phyloP scores from a whole-genome alignment of 2,329 filamentous ascomycete genomes.

The Verticillium nonalfalfae region DNA sequence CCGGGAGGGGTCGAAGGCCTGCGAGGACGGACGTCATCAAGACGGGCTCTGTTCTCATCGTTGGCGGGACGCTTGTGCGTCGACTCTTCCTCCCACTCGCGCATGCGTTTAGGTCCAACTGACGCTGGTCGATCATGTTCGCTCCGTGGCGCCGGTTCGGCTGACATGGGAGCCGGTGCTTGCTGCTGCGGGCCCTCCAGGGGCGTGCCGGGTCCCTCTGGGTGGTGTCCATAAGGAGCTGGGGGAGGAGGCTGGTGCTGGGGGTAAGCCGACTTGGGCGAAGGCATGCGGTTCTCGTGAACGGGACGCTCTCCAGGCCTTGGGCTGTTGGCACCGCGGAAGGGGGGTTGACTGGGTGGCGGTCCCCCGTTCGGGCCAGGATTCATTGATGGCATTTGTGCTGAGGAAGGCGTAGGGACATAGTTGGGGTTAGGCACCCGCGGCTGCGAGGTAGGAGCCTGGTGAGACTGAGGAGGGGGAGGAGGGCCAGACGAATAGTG shows the following conservation, averaged over 20 bases:
- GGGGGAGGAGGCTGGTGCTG: slow-evolving; percentile 56
- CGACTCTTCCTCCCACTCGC: slow-evolving; percentile 88
- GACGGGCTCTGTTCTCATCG: slow-evolving; percentile 78
- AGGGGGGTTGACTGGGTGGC: slow-evolving; percentile 57
- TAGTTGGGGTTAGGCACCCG: slow-evolving; percentile 57
- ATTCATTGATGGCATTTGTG: slow-evolving; percentile 28
- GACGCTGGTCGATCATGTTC: slow-evolving; percentile 72
- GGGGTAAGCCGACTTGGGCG: slow-evolving; percentile 80
- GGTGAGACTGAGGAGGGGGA: slow-evolving; percentile 36
- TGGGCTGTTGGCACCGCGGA: slow-evolving; percentile 67
- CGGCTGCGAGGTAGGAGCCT: slow-evolving; percentile 32
- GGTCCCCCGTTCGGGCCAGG: slow-evolving; percentile 35
- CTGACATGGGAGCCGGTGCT: slow-evolving; percentile 46
- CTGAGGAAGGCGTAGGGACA: slow-evolving; percentile 44
- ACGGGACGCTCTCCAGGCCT: slow-evolving; percentile 78
- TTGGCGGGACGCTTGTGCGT: slow-evolving; percentile 78
- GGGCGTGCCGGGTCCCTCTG: slow-evolving; percentile 49
- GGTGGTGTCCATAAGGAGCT: slow-evolving; percentile 61
- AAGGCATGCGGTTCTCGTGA: slow-evolving; percentile 80
- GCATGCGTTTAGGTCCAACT: slow-evolving; percentile 73
- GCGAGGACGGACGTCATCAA: slow-evolving; percentile 78
- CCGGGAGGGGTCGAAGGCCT: slow-evolving; percentile 63
- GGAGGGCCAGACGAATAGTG: slow-evolving; percentile 45
- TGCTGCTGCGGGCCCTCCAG: slow-evolving; percentile 64
- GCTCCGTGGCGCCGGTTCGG: slow-evolving; percentile 56